Base-by-base conservation (phyloP, 176 grass and related monocot species). In the Typha latifolia region DNA sequence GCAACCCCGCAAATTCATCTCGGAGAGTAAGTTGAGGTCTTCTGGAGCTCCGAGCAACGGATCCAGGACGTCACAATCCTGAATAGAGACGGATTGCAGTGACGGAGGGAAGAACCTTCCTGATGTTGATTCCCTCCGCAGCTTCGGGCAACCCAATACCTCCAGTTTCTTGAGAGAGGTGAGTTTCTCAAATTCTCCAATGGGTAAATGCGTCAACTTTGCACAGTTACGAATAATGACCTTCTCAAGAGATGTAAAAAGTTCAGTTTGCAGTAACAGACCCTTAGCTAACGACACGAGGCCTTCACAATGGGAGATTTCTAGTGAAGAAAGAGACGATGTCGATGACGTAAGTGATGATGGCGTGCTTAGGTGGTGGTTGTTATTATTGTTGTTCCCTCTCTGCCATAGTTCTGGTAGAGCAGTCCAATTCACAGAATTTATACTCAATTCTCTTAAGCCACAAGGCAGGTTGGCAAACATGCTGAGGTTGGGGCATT, bases 261-360 rank as follows among this genome's bases (percentile, higher is more conserved):
- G 20, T 56, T 76, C 49, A 4, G 63, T 7, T 0, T 59, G 13
- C 52, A 51, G 12, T 2, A 76, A 31, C 2, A 76, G 12, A 7
- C 73, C 73, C 55, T 66, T 16, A 20, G 23, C 21, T 55, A 76
- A 76, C 34, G 73, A 67, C 34, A 27, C 4, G 13, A 75, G 61
- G 16, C 51, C 50, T 55, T 12, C 0, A 55, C 72, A 75, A 47
- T 3, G 0, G 20, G 3, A 3, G 6, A 75, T 43, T 48, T 12
- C 3, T 7, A 75, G 21, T 13, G 27, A 10, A 31, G 27, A 20
- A 66, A 75, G 62, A 19, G 14, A 66, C 6, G 62, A 13, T 24
- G 47, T 37, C 16, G 32, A 16, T 19, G 16, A 66, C 7, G 12
- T 23, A n/a, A n/a, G n/a, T n/a, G n/a, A n/a, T n/a, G n/a, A n/a